Percentiles rank a stretch among this genome's conserved stretches.
Conservation (phyloP, 306 rosid genomes). For the Prosopis cineraria region DNA sequence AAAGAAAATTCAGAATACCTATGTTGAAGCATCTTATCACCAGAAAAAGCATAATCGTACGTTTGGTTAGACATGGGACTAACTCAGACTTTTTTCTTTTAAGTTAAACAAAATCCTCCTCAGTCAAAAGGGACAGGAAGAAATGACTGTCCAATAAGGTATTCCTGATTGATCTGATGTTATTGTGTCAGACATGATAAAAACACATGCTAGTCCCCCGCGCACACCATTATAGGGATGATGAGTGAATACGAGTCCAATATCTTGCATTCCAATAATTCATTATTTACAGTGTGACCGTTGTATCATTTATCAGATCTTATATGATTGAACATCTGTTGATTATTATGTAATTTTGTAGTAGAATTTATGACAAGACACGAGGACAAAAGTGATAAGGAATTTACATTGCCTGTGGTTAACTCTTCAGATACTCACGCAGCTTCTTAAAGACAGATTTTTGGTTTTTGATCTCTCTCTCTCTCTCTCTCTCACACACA, state of each 20-base stretch:
- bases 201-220: not conserved
- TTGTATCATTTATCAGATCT: slow-evolving; percentile 10
- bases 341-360: slow-evolving; percentile 2
- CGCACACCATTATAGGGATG: not conserved
- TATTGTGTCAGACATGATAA: not conserved
- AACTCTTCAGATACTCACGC: not conserved
- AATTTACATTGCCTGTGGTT: not conserved
- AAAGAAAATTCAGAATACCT: slow-evolving; percentile 15
- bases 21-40: not conserved
- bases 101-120: not conserved
- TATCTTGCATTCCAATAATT: not conserved
- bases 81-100: not conserved
- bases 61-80: not conserved
- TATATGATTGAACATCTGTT: slow-evolving; percentile 8
- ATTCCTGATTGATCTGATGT: not conserved
- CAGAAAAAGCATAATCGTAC: not conserved
- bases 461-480: not conserved
- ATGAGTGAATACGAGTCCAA: not conserved
- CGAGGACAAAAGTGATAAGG: slow-evolving; percentile 10
- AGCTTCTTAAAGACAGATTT: not conserved
- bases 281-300: not conserved
- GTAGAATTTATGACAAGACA: not conserved
- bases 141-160: not conserved
- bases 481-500: not conserved
- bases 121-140: no score